Conservation (phyloP, 2,329 filamentous ascomycete species). For the Exophiala aquamarina region DNA sequence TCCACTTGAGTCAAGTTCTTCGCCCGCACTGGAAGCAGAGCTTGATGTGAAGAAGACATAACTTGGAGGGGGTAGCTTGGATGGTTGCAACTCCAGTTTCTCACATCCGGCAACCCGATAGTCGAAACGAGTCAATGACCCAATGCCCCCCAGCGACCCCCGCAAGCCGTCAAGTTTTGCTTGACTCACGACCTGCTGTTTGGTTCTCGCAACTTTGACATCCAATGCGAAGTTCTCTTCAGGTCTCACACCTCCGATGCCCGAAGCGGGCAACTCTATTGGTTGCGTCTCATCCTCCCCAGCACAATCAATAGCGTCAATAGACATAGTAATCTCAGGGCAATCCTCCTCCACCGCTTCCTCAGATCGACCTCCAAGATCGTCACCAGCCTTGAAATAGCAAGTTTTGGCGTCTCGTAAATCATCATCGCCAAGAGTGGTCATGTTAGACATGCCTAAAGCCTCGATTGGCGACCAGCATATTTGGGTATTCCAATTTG, state of each 20-base stretch:
- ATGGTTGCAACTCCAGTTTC: slow-evolving; percentile 30
- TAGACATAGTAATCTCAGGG: slow-evolving; percentile 17
- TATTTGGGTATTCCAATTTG: slow-evolving; percentile 9
- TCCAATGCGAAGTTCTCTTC: slow-evolving; percentile 37
- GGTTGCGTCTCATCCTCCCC: slow-evolving; percentile 28
- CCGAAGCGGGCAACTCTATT: slow-evolving; percentile 33
- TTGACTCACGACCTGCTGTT: not conserved
- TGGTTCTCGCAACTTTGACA: slow-evolving; percentile 26
- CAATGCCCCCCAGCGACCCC: no score
- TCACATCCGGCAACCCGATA: slow-evolving; percentile 22
- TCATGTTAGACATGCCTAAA: slow-evolving; percentile 12
- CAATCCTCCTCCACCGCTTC: not conserved
- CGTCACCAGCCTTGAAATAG: slow-evolving; percentile 17
- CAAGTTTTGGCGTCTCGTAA: slow-evolving; percentile 22
- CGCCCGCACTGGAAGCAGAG: slow-evolving; percentile 19
- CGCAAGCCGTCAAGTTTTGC: no score
- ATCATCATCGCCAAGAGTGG: slow-evolving; percentile 9
- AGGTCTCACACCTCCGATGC: slow-evolving; percentile 34
- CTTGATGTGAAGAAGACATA: slow-evolving; percentile 29
- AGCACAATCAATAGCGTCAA: slow-evolving; percentile 19
- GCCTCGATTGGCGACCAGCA: slow-evolving; percentile 6
- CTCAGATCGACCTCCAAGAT: slow-evolving; percentile 1
- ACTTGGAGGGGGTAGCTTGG: slow-evolving; percentile 33
- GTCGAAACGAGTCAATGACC: slow-evolving; percentile 16
- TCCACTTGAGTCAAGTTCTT: slow-evolving; percentile 11